These are phyloP conservation scores for Leishmania braziliensis DNA, from an alignment of 208 protist species.

Conservation along the genomic window DNA sequence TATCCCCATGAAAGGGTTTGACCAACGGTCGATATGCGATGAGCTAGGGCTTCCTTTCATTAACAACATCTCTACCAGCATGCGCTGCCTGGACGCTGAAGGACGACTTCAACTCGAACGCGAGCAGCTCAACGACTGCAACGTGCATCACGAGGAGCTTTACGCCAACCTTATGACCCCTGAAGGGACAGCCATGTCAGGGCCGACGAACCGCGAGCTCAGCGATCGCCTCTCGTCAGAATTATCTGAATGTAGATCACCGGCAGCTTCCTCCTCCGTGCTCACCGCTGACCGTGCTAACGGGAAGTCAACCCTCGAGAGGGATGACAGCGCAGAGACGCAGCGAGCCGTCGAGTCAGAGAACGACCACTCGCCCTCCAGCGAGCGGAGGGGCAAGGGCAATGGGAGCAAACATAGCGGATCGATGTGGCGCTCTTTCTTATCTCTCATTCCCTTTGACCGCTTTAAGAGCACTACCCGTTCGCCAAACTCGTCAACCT, in stretches of 20 bases:
- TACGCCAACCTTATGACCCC: neutral
- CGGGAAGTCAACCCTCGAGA: neutral
- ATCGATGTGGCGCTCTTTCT: constrained; percentile 7
- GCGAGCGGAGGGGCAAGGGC: neutral
- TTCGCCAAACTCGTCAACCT: neutral
- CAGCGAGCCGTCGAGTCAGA: neutral
- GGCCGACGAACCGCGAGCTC: neutral
- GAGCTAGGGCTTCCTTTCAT: constrained; percentile 42
- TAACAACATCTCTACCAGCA: constrained; percentile 17
- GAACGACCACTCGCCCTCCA: neutral
- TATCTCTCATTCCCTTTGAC: constrained; percentile 13
- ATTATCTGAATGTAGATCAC: neutral
- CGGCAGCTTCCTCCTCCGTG: neutral
- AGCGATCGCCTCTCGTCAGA: neutral
- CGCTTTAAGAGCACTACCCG: neutral
- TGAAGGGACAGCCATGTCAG: neutral
- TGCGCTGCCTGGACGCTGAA: constrained; percentile 18
- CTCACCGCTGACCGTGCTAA: neutral
- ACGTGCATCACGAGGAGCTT: constrained; percentile 23
- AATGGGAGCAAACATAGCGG: neutral
- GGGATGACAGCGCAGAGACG: neutral
- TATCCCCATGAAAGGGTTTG: constrained; percentile 60
- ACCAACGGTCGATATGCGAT: constrained; percentile 46
- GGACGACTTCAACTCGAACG: constrained; percentile 18
- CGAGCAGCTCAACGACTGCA: constrained; percentile 25